phyloP scores from a whole-genome alignment of 768 basidiomycete species.

The Gloeopeniophorella convolvens region DNA sequence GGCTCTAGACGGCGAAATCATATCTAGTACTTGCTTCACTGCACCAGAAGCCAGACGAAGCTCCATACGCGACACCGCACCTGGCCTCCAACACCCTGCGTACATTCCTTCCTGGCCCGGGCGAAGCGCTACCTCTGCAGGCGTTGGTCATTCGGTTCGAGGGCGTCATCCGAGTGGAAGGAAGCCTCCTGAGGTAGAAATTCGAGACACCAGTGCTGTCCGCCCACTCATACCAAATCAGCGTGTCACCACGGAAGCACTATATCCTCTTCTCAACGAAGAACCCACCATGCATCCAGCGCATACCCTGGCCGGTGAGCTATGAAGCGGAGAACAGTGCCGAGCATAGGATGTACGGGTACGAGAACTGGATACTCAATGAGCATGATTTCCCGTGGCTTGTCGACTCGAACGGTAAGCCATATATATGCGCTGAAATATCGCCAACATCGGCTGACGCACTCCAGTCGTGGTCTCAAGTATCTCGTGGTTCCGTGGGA shows the following conservation, averaged over 20 bases:
- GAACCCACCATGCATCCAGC: conserved; percentile 70
- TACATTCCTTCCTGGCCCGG: conserved; percentile 70
- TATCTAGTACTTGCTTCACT: conserved; percentile 72
- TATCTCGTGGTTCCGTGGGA: conserved; percentile 51
- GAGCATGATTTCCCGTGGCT: conserved; percentile 70
- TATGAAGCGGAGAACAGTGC: conserved; percentile 33
- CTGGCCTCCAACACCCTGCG: conserved; percentile 50
- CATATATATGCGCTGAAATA: background rate
- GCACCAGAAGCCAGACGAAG: conserved; percentile 47
- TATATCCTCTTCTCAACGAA: conserved; percentile 69
- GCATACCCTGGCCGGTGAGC: conserved; percentile 75
- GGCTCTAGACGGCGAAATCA: conserved; percentile 65
- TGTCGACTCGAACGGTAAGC: conserved; percentile 62
- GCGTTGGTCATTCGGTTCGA: conserved; percentile 67
- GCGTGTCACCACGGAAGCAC: conserved; percentile 68
- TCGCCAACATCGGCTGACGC: background rate
- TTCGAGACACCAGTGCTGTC: conserved; percentile 9
- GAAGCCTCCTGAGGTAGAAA: conserved; percentile 60
- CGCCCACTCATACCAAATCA: conserved; percentile 26
- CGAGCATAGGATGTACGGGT: conserved; percentile 33
- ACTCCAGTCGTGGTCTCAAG: conserved; percentile 54
- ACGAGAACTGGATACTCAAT: conserved; percentile 67
- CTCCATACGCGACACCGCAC: conserved; percentile 48
- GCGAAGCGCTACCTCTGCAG: conserved; percentile 69
- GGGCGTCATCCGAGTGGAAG: conserved; percentile 76